Percentiles rank a stretch among this genome's conserved stretches.
These are phyloP conservation scores for Phytophthora vignae DNA, from an alignment of 352 stramenopile genomes.

Conservation along the genomic window DNA sequence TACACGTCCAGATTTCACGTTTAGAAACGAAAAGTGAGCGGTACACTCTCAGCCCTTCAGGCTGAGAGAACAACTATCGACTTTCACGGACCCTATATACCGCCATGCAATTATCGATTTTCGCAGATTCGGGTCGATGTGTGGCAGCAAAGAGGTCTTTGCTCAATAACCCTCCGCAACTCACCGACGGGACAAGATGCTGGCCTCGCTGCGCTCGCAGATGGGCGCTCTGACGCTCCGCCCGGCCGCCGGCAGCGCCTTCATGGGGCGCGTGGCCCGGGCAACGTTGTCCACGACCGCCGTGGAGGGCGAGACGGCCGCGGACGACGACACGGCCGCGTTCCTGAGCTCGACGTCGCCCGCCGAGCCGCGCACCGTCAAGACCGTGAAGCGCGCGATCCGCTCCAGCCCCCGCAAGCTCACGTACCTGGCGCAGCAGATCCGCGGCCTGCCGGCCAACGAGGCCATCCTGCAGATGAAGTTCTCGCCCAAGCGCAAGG, in stretches of 20 bases:
- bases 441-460: conserved; percentile 75
- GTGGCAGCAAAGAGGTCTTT: conserved; percentile 33
- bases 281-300: conserved; percentile 54
- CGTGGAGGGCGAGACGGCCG: conserved; percentile 25
- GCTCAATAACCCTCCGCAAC: conserved; percentile 22
- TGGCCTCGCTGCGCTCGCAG: conserved; percentile 66
- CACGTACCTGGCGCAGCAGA: conserved; percentile 84
- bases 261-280: conserved; percentile 29
- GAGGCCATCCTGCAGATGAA: conserved; percentile 89
- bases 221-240: conserved; percentile 70
- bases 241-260: conserved; percentile 37
- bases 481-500: conserved; percentile 88
- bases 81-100: not conserved
- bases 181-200: conserved; percentile 46
- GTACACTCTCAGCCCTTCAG: too few relatives aligned
- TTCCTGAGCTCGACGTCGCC: conserved; percentile 74
- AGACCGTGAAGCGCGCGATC: conserved; percentile 87
- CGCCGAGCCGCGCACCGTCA: conserved; percentile 61
- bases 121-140: conserved; percentile 10
- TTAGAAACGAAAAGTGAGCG: too few relatives aligned
- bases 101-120: conserved; percentile 10
- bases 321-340: conserved; percentile 59
- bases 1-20: too few relatives aligned
- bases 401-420: conserved; percentile 85
- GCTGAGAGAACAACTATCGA: too few relatives aligned